Evolutionary conservation across 768 basidiomycete genomes (phyloP).

Genomic region (Gautieria morchelliformis): DNA sequence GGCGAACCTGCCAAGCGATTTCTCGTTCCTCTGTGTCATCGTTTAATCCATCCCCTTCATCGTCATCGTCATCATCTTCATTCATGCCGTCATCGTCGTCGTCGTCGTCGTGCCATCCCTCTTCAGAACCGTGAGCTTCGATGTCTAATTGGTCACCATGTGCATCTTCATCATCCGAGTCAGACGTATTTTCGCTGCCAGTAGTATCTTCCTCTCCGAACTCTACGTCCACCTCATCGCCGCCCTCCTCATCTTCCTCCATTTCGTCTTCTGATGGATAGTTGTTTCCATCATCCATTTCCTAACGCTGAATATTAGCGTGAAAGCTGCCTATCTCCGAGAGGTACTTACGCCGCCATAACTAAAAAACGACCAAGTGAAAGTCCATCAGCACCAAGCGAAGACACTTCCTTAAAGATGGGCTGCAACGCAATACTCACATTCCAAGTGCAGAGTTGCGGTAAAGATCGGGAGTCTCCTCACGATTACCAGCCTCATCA

Average conservation of each 20-base stretch:
- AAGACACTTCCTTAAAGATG: not conserved
- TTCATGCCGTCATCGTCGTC: constrained; percentile 43
- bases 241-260: constrained; percentile 68
- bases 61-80: constrained; percentile 47
- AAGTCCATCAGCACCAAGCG: not conserved
- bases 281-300: constrained; percentile 69
- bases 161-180: constrained; percentile 53
- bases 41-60: constrained; percentile 47
- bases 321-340: not conserved
- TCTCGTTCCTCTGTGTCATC: constrained; percentile 39
- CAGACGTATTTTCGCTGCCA: constrained; percentile 73
- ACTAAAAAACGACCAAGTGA: constrained; percentile 19
- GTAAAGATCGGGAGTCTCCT: constrained; percentile 89
- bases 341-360: constrained; percentile 66
- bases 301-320: constrained; percentile 33
- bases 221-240: constrained; percentile 82
- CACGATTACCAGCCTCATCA: constrained; percentile 44
- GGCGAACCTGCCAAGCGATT: constrained; percentile 49
- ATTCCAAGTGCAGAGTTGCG: constrained; percentile 95
- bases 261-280: constrained; percentile 56
- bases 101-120: constrained; percentile 50
- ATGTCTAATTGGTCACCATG: constrained; percentile 47
- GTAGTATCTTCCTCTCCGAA: constrained; percentile 60
- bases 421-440: constrained; percentile 30
- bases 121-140: constrained; percentile 47